phyloP scores from a whole-genome alignment of 768 basidiomycete genomes.

The Amanita inopinata region DNA sequence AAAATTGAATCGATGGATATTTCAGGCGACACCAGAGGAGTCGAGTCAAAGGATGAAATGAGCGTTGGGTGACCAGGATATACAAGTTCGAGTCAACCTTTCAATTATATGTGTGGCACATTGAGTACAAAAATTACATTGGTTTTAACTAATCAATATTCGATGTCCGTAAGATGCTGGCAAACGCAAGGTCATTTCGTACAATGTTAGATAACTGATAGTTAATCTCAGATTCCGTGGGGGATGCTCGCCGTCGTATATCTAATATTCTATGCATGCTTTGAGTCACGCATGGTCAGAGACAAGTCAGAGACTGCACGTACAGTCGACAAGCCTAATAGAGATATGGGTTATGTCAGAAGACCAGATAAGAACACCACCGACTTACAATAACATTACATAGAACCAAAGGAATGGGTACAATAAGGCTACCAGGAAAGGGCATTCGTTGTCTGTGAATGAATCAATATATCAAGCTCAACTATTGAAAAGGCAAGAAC shows the following conservation, averaged over 20 bases:
- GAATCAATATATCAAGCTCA: not conserved
- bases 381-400: slow-evolving; percentile 16
- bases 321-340: slow-evolving; percentile 18
- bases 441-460: not conserved
- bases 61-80: slow-evolving; percentile 16
- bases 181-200: slow-evolving; percentile 11
- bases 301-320: slow-evolving; percentile 8
- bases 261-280: slow-evolving; percentile 12
- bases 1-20: slow-evolving; percentile 16
- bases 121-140: too few relatives aligned
- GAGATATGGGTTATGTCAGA: not conserved
- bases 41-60: slow-evolving; percentile 19
- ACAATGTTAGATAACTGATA: slow-evolving; percentile 15
- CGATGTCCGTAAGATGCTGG: not conserved
- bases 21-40: slow-evolving; percentile 10
- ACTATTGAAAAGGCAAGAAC: not conserved
- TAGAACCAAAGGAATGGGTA: slow-evolving; percentile 15
- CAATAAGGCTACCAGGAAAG: slow-evolving; percentile 12
- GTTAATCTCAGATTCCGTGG: slow-evolving; percentile 12
- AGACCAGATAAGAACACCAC: not conserved
- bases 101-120: too few relatives aligned
- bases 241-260: slow-evolving; percentile 14
- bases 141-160: too few relatives aligned
- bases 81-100: not conserved
- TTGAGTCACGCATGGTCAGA: not conserved